phyloP scores from a whole-genome alignment of 371 early-diverging fungal genomes.

The Vavraia culicis region DNA sequence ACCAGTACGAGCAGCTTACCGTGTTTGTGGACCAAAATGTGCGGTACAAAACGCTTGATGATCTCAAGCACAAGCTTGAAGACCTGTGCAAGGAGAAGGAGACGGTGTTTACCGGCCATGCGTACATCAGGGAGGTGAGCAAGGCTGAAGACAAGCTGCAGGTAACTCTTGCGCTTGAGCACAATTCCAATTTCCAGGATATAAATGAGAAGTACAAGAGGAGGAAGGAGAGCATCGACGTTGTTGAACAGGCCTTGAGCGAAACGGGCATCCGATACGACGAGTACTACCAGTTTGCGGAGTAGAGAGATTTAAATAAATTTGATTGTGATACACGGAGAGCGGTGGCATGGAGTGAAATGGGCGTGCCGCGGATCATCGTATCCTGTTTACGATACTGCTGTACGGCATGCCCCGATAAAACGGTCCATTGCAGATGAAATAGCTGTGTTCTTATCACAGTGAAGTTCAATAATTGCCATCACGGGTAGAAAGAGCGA shows the following conservation, averaged over 20 bases:
- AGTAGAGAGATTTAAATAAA: too few relatives aligned
- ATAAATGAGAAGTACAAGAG: slow-evolving; percentile 21
- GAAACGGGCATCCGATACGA: slow-evolving; percentile 2
- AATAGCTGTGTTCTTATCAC: too few relatives aligned
- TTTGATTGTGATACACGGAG: too few relatives aligned
- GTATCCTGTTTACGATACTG: too few relatives aligned
- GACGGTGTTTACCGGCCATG: slow-evolving; percentile 25
- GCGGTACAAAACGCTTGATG: slow-evolving; percentile 18
- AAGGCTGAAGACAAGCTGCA: slow-evolving; percentile 9
- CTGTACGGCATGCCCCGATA: too few relatives aligned
- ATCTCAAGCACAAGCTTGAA: slow-evolving; percentile 23
- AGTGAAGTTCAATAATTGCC: too few relatives aligned
- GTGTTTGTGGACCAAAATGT: slow-evolving; percentile 20
- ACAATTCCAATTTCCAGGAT: slow-evolving; percentile 39
- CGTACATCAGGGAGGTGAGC: slow-evolving; percentile 28
- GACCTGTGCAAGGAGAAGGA: slow-evolving; percentile 15
- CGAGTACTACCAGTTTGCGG: too few relatives aligned
- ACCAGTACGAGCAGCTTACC: slow-evolving; percentile 28
- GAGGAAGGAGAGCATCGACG: slow-evolving; percentile 18
- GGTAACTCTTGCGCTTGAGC: slow-evolving; percentile 30
- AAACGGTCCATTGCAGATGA: too few relatives aligned
- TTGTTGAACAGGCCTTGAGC: slow-evolving; percentile 19
- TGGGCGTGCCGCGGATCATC: too few relatives aligned
- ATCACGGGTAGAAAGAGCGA: too few relatives aligned
- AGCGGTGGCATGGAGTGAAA: too few relatives aligned